Conservation (phyloP, 768 basidiomycete genomes). For the Mycena latifolia region DNA sequence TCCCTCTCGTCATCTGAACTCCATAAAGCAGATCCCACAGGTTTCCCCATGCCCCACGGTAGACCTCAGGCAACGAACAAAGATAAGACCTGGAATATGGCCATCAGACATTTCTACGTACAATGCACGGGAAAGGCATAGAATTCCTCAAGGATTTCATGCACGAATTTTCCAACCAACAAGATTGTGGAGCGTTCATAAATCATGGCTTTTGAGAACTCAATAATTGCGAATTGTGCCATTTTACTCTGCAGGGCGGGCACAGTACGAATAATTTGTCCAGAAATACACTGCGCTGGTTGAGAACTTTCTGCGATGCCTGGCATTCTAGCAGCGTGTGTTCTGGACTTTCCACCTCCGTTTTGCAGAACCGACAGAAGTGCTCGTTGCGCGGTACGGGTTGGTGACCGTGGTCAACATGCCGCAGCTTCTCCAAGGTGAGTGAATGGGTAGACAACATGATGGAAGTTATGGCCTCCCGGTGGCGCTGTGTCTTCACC, state of each 20-base stretch:
- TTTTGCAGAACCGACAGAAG: too few species aligned
- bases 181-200: background rate
- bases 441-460: constrained; percentile 4
- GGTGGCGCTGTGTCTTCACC: background rate
- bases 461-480: background rate
- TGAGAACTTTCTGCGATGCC: background rate
- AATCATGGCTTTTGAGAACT: constrained; percentile 2
- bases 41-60: constrained; percentile 2
- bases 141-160: constrained; percentile 10
- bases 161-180: background rate
- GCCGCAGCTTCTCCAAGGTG: constrained; percentile 2
- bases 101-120: constrained; percentile 4
- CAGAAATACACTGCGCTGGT: too few species aligned
- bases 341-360: background rate
- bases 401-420: background rate
- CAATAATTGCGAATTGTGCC: background rate
- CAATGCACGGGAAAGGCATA: background rate
- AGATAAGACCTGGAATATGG: background rate
- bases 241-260: background rate
- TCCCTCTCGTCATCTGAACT: background rate
- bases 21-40: background rate
- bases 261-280: background rate
- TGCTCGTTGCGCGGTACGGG: background rate
- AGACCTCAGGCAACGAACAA: constrained; percentile 1
- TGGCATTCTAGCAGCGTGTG: background rate